Conservation (phyloP, 1,284 basidiomycete genomes). For the Sanghuangporus weigelae region DNA sequence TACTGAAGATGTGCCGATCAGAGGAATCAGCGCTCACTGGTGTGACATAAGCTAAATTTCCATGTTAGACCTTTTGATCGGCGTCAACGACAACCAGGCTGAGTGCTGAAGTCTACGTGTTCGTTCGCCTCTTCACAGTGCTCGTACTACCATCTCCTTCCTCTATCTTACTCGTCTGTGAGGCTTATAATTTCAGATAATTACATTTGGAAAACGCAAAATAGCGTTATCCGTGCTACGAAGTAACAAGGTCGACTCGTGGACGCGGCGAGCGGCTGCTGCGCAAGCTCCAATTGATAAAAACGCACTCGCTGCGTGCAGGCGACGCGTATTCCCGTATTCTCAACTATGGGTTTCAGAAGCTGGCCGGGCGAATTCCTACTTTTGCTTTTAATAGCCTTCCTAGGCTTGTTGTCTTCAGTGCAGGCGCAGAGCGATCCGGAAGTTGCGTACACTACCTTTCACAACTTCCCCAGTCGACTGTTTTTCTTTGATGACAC, state of each 20-base stretch:
- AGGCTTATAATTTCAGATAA: neutral
- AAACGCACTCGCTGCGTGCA: neutral
- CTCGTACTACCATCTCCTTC: neutral
- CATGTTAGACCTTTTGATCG: neutral
- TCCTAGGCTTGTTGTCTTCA: slow-evolving; percentile 8
- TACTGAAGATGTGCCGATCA: too few species aligned
- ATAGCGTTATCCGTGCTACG: neutral
- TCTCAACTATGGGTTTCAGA: neutral
- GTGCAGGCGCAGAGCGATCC: slow-evolving; percentile 35
- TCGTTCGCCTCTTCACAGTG: neutral
- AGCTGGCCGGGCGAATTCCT: neutral
- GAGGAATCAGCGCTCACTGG: neutral
- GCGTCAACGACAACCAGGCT: neutral
- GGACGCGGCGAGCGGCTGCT: neutral
- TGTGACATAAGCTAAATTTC: neutral
- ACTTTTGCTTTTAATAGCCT: neutral
- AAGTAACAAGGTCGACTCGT: neutral
- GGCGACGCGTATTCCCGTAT: neutral
- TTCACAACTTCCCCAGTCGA: slow-evolving; percentile 73
- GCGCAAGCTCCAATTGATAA: neutral
- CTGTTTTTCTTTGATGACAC: slow-evolving; percentile 94
- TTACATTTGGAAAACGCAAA: neutral
- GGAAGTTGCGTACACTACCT: slow-evolving; percentile 40
- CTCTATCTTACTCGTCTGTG: neutral
- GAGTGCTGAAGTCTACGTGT: neutral